These are phyloP conservation scores for Alnus glutinosa DNA, from an alignment of 306 rosid species.

Conservation along the genomic window DNA sequence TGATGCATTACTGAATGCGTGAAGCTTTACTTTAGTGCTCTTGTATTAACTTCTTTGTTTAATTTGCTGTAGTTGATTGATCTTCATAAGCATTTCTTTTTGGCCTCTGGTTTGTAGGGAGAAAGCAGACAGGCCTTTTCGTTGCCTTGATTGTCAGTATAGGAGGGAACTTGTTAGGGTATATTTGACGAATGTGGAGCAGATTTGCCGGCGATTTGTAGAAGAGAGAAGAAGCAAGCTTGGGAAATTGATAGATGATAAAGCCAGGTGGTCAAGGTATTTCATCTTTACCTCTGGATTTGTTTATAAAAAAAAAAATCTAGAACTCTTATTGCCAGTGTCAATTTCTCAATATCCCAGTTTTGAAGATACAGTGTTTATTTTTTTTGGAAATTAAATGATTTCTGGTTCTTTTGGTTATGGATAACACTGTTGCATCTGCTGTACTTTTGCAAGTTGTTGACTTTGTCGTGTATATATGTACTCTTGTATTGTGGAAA, in stretches of 20 bases:
- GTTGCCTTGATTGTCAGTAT: conserved; percentile 96
- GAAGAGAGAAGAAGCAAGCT: conserved; percentile 95
- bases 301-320: neutral
- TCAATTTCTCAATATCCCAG: neutral
- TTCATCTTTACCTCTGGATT: conserved; percentile 24
- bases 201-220: conserved; percentile 95
- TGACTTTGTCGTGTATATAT: neutral
- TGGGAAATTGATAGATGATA: conserved; percentile 88
- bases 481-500: neutral
- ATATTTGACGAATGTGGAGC: conserved; percentile 94
- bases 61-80: conserved; percentile 20
- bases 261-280: conserved; percentile 98
- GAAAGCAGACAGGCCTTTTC: conserved; percentile 92
- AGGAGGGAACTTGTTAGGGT: conserved; percentile 99
- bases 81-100: conserved; percentile 22
- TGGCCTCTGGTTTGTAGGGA: conserved; percentile 66
- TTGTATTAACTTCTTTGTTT: neutral
- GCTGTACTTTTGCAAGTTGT: neutral
- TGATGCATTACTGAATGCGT: neutral
- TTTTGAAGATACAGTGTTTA: neutral
- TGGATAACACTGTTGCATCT: neutral
- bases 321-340: neutral
- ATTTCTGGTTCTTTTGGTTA: neutral
- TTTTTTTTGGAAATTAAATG: neutral
- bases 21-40: neutral